Conservation (phyloP, 2,329 filamentous ascomycete genomes). For the Pochonia chlamydosporia region DNA sequence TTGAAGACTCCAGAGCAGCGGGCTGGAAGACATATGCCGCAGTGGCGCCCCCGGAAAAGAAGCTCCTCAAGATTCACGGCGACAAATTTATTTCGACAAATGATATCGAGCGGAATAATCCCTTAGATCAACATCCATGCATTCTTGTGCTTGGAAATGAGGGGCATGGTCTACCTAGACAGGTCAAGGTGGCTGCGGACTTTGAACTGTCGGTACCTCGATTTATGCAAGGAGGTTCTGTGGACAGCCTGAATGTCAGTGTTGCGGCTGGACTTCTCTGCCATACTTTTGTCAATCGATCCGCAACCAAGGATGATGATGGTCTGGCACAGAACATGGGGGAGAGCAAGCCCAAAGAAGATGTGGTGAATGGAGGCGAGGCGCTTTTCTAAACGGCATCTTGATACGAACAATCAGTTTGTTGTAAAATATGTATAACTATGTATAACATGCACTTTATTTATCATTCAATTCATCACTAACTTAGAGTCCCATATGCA, state of each 20-base stretch:
- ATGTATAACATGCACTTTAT: too few relatives aligned
- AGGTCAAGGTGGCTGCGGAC: conserved; percentile 61
- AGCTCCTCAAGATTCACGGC: conserved; percentile 25
- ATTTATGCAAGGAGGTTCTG: conserved; percentile 44
- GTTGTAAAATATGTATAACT: too few relatives aligned
- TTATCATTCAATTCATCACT: too few relatives aligned
- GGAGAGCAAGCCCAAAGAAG: background rate
- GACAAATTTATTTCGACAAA: conserved; percentile 44
- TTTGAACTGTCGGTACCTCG: conserved; percentile 59
- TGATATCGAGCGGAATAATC: conserved; percentile 42
- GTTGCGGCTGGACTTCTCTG: conserved; percentile 77
- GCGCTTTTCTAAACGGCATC: too few relatives aligned
- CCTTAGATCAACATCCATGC: conserved; percentile 56
- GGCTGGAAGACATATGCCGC: conserved; percentile 86
- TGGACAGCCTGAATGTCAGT: conserved; percentile 92
- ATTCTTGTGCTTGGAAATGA: conserved; percentile 82
- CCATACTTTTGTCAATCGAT: conserved; percentile 55
- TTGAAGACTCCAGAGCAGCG: conserved; percentile 58
- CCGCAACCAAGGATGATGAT: background rate
- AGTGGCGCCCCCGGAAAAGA: conserved; percentile 41
- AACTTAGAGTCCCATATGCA: too few relatives aligned
- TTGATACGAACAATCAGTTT: too few relatives aligned
- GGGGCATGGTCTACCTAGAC: conserved; percentile 63
- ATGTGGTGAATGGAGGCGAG: background rate
- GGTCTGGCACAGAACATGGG: background rate